phyloP scores from a whole-genome alignment of 352 stramenopile genomes.

The Phytophthora fragariaefolia region DNA sequence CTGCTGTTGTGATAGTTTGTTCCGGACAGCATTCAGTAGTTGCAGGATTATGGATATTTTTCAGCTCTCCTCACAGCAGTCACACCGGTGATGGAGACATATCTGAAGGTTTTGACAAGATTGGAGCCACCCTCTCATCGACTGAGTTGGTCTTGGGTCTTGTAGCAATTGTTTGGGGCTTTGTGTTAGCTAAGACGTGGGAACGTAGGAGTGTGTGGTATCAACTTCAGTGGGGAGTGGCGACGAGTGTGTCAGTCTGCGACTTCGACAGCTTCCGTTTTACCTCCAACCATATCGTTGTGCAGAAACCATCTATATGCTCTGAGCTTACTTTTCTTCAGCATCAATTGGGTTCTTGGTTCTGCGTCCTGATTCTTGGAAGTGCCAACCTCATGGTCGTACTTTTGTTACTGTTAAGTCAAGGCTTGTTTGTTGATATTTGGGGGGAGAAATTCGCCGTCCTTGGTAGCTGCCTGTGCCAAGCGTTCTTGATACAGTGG shows the following conservation, averaged over 20 bases:
- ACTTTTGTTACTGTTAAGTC: constrained; percentile 38
- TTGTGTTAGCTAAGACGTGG: constrained; percentile 67
- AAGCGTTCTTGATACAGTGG: constrained; percentile 36
- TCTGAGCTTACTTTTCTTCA: constrained; percentile 14
- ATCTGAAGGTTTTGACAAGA: constrained; percentile 10
- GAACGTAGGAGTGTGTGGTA: constrained; percentile 65
- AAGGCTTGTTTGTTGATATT: constrained; percentile 33
- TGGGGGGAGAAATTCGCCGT: constrained; percentile 39
- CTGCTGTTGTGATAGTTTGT: constrained; percentile 36
- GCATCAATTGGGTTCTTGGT: constrained; percentile 20
- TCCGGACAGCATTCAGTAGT: constrained; percentile 19
- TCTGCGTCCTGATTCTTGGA: constrained; percentile 30
- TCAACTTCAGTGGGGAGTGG: constrained; percentile 65
- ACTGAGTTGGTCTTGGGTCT: constrained; percentile 35
- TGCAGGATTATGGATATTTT: constrained; percentile 37
- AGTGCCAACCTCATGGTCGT: constrained; percentile 31
- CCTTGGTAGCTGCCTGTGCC: constrained; percentile 33
- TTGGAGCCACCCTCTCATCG: constrained; percentile 5
- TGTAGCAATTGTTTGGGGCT: constrained; percentile 46
- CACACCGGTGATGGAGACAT: neutral
- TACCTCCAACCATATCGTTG: neutral
- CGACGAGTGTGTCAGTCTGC: constrained; percentile 23
- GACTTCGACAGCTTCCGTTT: neutral
- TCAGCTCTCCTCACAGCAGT: constrained; percentile 7
- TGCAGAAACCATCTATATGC: constrained; percentile 10